These are phyloP conservation scores for Phycomyces blakesleeanus DNA, from an alignment of 192 early-diverging fungal species.

Conservation along the genomic window DNA sequence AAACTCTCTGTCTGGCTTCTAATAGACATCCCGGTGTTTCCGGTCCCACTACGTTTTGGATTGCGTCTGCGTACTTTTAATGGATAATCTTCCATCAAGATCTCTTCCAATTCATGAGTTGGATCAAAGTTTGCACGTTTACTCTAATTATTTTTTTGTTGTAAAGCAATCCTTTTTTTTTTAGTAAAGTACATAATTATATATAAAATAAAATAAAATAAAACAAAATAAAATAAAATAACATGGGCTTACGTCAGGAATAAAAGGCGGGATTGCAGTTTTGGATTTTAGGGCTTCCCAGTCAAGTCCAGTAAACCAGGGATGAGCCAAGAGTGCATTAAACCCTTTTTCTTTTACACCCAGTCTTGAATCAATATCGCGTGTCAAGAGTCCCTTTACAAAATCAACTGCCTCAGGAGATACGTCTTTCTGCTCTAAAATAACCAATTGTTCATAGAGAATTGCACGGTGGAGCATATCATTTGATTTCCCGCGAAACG, in stretches of 20 bases:
- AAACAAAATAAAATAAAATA: too few relatives aligned
- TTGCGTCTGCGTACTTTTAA: conserved; percentile 74
- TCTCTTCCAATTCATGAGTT: conserved; percentile 92
- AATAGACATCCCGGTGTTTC: conserved; percentile 1
- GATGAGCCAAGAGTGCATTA: conserved; percentile 11
- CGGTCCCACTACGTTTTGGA: conserved; percentile 24
- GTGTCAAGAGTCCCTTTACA: conserved; percentile 32
- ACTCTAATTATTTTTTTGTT: conserved; percentile 56
- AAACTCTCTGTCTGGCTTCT: conserved; percentile 8
- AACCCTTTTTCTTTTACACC: conserved; percentile 24
- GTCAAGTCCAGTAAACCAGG: conserved; percentile 52
- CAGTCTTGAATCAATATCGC: conserved; percentile 17
- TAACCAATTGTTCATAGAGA: conserved; percentile 59
- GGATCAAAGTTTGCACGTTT: conserved; percentile 94
- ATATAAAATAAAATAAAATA: not conserved
- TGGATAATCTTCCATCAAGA: conserved; percentile 95
- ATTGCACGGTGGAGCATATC: conserved; percentile 70
- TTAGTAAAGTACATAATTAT: too few relatives aligned
- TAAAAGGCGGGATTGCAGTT: conserved; percentile 53
- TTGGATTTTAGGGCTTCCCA: conserved; percentile 75
- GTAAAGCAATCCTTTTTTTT: too few relatives aligned
- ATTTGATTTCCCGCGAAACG: conserved; percentile 81
- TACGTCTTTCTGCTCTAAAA: conserved; percentile 53
- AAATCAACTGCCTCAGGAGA: conserved; percentile 48
- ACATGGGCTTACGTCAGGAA: conserved; percentile 25